Conservation (phyloP, 148 eudicot genomes). For the Cornus controversa region DNA sequence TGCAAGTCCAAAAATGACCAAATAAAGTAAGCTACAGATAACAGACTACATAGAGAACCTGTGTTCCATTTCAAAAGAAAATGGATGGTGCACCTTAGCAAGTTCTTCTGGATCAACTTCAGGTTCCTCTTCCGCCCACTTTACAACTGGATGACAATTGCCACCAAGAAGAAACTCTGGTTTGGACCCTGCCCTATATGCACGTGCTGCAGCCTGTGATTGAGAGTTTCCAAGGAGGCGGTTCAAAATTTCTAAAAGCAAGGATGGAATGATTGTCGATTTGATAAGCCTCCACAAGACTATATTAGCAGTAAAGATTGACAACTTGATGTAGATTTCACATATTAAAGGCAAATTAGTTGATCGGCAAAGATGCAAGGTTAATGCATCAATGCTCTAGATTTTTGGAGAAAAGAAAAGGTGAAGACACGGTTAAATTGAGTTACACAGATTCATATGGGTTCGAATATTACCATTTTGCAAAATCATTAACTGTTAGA, state of each 20-base stretch:
- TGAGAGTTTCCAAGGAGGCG: constrained; percentile 47
- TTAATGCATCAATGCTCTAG: constrained; percentile 1
- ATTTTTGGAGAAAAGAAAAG: not conserved
- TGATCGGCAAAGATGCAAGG: constrained; percentile 13
- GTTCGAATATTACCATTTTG: not conserved
- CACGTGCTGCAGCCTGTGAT: constrained; percentile 83
- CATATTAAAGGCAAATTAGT: constrained; percentile 13
- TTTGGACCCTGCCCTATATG: constrained; percentile 46
- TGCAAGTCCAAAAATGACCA: constrained; percentile 25
- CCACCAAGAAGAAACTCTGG: constrained; percentile 60
- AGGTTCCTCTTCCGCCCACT: constrained; percentile 74
- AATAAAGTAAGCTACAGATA: constrained; percentile 10
- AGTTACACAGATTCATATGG: not conserved
- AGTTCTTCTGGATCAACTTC: constrained; percentile 56
- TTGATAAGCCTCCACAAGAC: constrained; percentile 26
- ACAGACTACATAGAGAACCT: constrained; percentile 1
- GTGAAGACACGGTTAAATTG: not conserved
- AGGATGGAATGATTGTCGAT: constrained; percentile 24
- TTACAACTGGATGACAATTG: constrained; percentile 58
- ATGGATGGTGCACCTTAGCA: constrained; percentile 46
- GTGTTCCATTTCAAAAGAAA: not conserved
- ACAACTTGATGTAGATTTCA: constrained; percentile 10
- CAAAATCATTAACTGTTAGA: constrained; percentile 7
- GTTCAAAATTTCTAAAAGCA: constrained; percentile 34
- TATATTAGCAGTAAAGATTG: constrained; percentile 18